Evolutionary conservation across 371 early-diverging fungal genomes (phyloP).

Genomic region (Actinomortierella ambigua): DNA sequence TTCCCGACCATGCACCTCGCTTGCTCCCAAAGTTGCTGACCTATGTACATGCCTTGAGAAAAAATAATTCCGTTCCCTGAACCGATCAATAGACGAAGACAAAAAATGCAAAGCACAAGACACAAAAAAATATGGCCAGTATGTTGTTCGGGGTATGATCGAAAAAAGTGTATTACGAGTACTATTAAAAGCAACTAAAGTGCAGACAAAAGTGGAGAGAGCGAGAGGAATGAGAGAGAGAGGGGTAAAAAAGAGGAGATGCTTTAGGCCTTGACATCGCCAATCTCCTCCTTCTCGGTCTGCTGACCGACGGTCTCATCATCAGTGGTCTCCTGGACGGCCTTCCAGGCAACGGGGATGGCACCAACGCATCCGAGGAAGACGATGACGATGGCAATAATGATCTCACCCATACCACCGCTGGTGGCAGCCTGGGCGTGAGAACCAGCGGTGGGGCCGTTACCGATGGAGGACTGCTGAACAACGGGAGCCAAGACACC

Average conservation of each 20-base stretch:
- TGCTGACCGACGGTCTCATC: slow-evolving; percentile 14
- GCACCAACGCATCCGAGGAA: slow-evolving; percentile 33
- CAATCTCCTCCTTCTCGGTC: slow-evolving; percentile 29
- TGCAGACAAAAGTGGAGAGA: background rate
- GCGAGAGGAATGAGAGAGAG: background rate
- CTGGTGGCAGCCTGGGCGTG: slow-evolving; percentile 12
- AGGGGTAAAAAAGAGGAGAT: background rate
- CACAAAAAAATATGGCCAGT: too few species aligned
- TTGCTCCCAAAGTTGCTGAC: too few species aligned
- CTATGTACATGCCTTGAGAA: too few species aligned
- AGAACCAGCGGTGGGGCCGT: slow-evolving; percentile 22
- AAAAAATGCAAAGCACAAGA: too few species aligned
- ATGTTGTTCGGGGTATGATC: too few species aligned
- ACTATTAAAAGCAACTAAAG: too few species aligned
- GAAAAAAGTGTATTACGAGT: too few species aligned
- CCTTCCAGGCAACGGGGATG: slow-evolving; percentile 42
- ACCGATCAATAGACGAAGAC: too few species aligned
- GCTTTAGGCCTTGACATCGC: slow-evolving; percentile 27
- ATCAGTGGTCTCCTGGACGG: slow-evolving; percentile 41
- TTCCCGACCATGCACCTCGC: too few species aligned
- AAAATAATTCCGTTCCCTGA: too few species aligned
- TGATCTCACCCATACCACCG: slow-evolving; percentile 44
- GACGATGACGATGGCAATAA: slow-evolving; percentile 32
- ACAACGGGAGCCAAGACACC: slow-evolving; percentile 44
- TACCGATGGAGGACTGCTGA: slow-evolving; percentile 36